Evolutionary conservation across 768 basidiomycete species (phyloP), one percentile per base, ranked within the genome.

Genomic region (Trametes maxima): DNA sequence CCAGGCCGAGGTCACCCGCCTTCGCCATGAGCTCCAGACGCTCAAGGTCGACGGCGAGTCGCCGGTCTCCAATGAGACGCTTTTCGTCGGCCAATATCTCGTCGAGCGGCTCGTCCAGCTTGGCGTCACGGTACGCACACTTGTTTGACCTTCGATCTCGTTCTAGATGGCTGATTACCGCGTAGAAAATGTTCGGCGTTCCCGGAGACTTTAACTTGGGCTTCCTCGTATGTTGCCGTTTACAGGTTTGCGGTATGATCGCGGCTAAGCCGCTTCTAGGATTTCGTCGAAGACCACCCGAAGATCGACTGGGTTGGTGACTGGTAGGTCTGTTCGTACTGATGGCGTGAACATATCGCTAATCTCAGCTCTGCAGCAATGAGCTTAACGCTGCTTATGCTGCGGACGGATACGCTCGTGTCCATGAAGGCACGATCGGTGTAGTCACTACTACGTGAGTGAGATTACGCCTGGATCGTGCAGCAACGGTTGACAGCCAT

Each of bases 351-450:
- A 2, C 3, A 36, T 1, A 4, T 13, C 17, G 33, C 28, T 35
- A 24, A 40, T 14, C 21, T 44, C 14, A 1, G 16, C 28, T 5
- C 46, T 4, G 19, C 60, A 91, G 90, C 65, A 92, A 93, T 62
- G 90, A 94, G 70, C 79, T 95, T 48, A 92, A 95, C 65, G 90
- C 92, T 0, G 81, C 92, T 0, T 97, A 97, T 73, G 95, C 95
- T 16, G 92, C 92, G 0, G 94, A 95, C 69, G 95, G 95, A 12
- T 96, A 96, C 73, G 92, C 95, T 19, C 84, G 95, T 59, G 86
- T 95, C 54, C 95, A 94, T 65, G 84, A 87, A 51, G 76, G 80
- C 48, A 80, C 84, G 66, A 75, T 93, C 49, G 91, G 90, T 51
- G 91, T 86, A 8, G 74, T 94, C 5, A 74, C 83, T 35, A 96